Percentiles rank a stretch among this genome's conserved stretches.
Evolutionary conservation across 805 yeast species (phyloP).

Genomic region (Cyberlindnera sargentensis): DNA sequence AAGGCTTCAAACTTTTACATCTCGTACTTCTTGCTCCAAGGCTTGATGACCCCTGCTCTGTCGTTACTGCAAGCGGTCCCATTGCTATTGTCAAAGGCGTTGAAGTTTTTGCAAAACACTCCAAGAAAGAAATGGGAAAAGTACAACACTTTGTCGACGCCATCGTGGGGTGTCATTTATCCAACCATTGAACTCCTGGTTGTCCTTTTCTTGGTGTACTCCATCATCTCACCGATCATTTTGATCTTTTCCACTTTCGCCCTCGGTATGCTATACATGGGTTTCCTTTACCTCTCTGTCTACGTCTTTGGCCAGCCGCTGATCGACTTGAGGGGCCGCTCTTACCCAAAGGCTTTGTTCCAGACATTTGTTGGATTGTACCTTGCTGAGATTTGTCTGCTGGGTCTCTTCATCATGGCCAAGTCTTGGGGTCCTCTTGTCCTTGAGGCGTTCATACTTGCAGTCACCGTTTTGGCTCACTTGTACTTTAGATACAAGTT

Average conservation of each 20-base stretch:
- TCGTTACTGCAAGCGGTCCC: constrained; percentile 68
- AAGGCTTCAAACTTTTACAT: constrained; percentile 89
- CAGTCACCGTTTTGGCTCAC: constrained; percentile 53
- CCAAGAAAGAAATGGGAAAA: constrained; percentile 92
- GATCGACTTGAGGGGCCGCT: constrained; percentile 62
- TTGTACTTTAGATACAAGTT: constrained; percentile 51
- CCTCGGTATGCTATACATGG: constrained; percentile 49
- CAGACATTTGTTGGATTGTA: constrained; percentile 68
- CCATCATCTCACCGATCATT: constrained; percentile 72
- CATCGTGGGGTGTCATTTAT: constrained; percentile 77
- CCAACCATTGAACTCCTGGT: constrained; percentile 73
- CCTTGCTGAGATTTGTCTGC: constrained; percentile 60
- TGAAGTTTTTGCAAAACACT: constrained; percentile 75
- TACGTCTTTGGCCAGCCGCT: constrained; percentile 50
- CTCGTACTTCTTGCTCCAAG: constrained; percentile 73
- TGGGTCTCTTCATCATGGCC: constrained; percentile 68
- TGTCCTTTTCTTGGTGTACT: constrained; percentile 65
- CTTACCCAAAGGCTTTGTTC: constrained; percentile 65
- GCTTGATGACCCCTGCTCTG: constrained; percentile 73
- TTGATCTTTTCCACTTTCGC: constrained; percentile 61
- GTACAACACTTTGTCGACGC: constrained; percentile 51
- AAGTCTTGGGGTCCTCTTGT: constrained; percentile 77
- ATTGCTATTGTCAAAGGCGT: constrained; percentile 60
- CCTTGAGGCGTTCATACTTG: constrained; percentile 54
- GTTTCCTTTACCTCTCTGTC: constrained; percentile 53